A percentile compares a stretch with the other conserved stretches of the same genome.
phyloP scores from a whole-genome alignment of 2,329 filamentous ascomycete genomes.

The Xylariaceae sp. region DNA sequence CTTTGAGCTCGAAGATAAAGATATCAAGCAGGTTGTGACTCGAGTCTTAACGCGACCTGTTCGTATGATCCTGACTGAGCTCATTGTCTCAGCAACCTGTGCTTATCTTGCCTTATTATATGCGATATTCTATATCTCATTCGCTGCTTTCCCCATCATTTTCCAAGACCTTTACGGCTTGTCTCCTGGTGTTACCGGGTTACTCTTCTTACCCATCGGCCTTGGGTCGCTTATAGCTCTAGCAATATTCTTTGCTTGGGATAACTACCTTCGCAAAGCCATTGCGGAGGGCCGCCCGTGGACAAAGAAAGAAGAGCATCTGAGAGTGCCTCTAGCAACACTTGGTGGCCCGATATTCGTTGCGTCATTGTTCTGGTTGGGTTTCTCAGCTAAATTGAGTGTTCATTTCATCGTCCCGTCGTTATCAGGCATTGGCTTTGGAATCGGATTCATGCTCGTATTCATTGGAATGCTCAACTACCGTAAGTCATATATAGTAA shows the following conservation, averaged over 20 bases:
- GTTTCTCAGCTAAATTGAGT: slow-evolving; percentile 50
- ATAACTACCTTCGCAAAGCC: slow-evolving; percentile 55
- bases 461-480: slow-evolving; percentile 64
- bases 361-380: slow-evolving; percentile 59
- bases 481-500: slow-evolving; percentile 41
- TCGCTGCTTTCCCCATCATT: slow-evolving; percentile 71
- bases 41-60: slow-evolving; percentile 71
- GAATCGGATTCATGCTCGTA: slow-evolving; percentile 59
- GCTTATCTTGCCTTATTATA: slow-evolving; percentile 71
- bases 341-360: slow-evolving; percentile 65
- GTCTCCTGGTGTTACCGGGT: slow-evolving; percentile 60
- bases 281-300: slow-evolving; percentile 51
- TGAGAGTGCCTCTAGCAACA: slow-evolving; percentile 69
- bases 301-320: slow-evolving; percentile 62
- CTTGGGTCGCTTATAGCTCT: slow-evolving; percentile 59
- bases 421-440: slow-evolving; percentile 60
- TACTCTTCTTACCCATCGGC: slow-evolving; percentile 68
- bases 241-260: slow-evolving; percentile 63
- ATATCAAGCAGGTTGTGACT: slow-evolving; percentile 58
- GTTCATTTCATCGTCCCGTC: slow-evolving; percentile 56
- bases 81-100: slow-evolving; percentile 69
- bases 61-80: slow-evolving; percentile 69
- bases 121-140: slow-evolving; percentile 67
- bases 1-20: slow-evolving; percentile 59
- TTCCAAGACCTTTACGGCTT: slow-evolving; percentile 64